phyloP scores from a whole-genome alignment of 345 rosid species.

The Salix suchowensis region DNA sequence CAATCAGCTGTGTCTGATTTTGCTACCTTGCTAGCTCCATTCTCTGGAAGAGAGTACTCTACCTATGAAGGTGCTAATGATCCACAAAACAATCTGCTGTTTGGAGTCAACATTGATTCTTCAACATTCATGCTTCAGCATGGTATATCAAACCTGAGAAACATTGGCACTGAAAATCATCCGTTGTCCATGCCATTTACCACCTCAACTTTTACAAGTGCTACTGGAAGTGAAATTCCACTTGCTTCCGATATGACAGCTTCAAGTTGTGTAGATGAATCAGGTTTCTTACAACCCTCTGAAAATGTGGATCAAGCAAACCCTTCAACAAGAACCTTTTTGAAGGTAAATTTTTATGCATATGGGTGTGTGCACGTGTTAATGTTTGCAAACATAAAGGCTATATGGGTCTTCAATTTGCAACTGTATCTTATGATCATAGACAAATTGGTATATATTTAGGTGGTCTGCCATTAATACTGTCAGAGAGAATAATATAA shows the following conservation, averaged over 20 bases:
- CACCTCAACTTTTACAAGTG: constrained; percentile 30
- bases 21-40: constrained; percentile 36
- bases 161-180: constrained; percentile 31
- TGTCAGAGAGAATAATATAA: too few species aligned
- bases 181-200: constrained; percentile 33
- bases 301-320: constrained; percentile 47
- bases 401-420: neutral
- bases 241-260: constrained; percentile 42
- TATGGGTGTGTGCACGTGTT: neutral
- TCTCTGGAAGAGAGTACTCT: constrained; percentile 43
- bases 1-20: constrained; percentile 33
- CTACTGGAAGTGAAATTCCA: constrained; percentile 34
- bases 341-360: constrained; percentile 33
- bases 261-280: constrained; percentile 49
- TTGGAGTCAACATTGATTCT: constrained; percentile 46
- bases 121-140: constrained; percentile 42
- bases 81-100: constrained; percentile 40
- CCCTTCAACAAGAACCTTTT: constrained; percentile 42
- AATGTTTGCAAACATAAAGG: neutral
- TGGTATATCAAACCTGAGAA: constrained; percentile 36
- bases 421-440: neutral
- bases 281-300: constrained; percentile 49
- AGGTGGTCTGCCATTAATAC: too few species aligned
- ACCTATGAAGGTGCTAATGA: constrained; percentile 31
- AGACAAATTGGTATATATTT: neutral